Percentiles rank a stretch among this genome's conserved stretches.
Evolutionary conservation across 2,329 filamentous ascomycete genomes (phyloP).

Genomic region (Colletotrichum camelliae): DNA sequence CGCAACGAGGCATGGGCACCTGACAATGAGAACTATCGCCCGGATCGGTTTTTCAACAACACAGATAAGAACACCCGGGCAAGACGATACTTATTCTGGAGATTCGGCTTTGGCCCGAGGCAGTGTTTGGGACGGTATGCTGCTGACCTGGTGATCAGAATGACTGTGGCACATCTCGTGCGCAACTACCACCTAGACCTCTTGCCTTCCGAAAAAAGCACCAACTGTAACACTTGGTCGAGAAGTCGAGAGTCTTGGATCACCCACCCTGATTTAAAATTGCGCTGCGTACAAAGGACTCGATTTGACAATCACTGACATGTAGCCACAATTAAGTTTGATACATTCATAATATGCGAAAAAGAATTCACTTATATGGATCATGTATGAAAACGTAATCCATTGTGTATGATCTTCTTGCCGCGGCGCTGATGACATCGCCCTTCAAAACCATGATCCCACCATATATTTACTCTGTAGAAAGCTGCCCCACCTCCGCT

Average conservation of each 20-base stretch:
- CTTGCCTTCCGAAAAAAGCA: background rate
- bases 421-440: background rate
- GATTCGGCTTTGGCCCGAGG: constrained; percentile 50
- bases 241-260: background rate
- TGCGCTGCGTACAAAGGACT: background rate
- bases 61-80: constrained; percentile 7
- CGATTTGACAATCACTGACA: background rate
- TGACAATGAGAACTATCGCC: constrained; percentile 38
- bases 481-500: background rate
- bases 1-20: constrained; percentile 41
- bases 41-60: constrained; percentile 30
- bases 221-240: background rate
- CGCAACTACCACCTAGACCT: background rate
- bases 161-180: background rate
- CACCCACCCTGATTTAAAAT: background rate
- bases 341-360: background rate
- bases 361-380: too few species aligned
- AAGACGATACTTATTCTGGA: constrained; percentile 43
- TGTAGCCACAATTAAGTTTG: background rate
- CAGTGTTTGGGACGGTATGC: constrained; percentile 48
- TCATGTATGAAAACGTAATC: too few species aligned
- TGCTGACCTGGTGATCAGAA: constrained; percentile 38
- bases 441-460: background rate
- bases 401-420: background rate
- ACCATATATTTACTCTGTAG: background rate